Percentiles rank a stretch among this genome's conserved stretches.
Conservation (phyloP, 345 rosid species). For the Pistacia integerrima region DNA sequence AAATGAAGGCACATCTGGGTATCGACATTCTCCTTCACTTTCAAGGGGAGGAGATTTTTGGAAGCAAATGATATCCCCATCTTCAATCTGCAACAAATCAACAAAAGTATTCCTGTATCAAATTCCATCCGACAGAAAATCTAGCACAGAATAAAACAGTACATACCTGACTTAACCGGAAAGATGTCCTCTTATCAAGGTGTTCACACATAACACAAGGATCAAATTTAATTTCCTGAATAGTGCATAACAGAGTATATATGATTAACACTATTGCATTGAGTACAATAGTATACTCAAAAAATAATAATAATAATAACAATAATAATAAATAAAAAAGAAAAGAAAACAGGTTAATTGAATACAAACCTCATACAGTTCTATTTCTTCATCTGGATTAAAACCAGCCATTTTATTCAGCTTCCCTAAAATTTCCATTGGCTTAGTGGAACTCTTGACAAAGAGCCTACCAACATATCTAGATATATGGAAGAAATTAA, state of each 20-base stretch:
- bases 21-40: constrained; percentile 53
- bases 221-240: constrained; percentile 93
- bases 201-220: constrained; percentile 93
- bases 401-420: constrained; percentile 92
- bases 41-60: constrained; percentile 64
- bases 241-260: constrained; percentile 11
- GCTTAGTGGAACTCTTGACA: constrained; percentile 78
- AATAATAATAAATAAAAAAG: background rate
- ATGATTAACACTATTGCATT: constrained; percentile 7
- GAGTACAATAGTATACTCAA: background rate
- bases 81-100: constrained; percentile 66
- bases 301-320: background rate
- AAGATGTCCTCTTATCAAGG: constrained; percentile 72
- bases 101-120: constrained; percentile 1
- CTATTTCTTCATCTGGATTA: constrained; percentile 82
- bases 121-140: constrained; percentile 7
- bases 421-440: constrained; percentile 69
- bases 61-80: constrained; percentile 96
- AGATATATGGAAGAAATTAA: constrained; percentile 29
- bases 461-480: constrained; percentile 89
- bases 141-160: constrained; percentile 4
- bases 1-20: constrained; percentile 85
- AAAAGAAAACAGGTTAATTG: background rate
- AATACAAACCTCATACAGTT: constrained; percentile 79
- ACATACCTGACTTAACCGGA: constrained; percentile 73